Base-by-base conservation (phyloP, 108 stramenopile species). In the Fistulifera pelliculosa region DNA sequence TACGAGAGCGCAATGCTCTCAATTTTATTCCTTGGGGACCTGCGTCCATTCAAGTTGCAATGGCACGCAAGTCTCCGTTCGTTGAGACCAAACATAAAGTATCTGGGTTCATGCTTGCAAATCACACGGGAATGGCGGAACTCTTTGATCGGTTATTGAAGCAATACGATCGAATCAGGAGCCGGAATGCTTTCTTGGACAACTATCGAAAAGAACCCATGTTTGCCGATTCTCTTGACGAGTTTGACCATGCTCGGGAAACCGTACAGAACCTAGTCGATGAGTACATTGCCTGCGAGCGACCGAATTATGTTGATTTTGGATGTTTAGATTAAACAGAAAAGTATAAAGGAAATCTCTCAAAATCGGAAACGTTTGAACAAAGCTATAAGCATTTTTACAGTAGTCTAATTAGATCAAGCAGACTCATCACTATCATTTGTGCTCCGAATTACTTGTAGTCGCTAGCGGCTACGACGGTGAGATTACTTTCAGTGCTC, bases 11-110 rank as follows among this genome's bases (percentile, higher is more conserved):
- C 19, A 83, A 90, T 27, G 74, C 92, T 24, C 89, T 96, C 12
- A 76, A 74, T 28, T 99, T 99, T 66, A 99, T 99, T 58, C 95
- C 96, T 0, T 99, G 98, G 98, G 98, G 98, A 44, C 98, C 98
- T 4, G 98, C 98, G 17, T 83, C 82, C 15, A 94, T 97, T 48
- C 96, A 99, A 77, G 98, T 99, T 31, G 98, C 98, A 7, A 58
- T 99, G 72, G 95, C 96, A 18, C 70, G 96, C 21, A 96, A 94
- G 58, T 87, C 85, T 14, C 96, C 98, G 0, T 99, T 91, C 62
- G 73, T 99, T 13, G 77, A 88, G 35, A 85, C 77, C 27, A 71
- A 79, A 16, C 90, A 96, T 72, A 95, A 97, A 70, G 98, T 99
- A 17, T 85, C 75, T 39, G 98, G 98, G 0, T 90, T 99, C 40